These are phyloP conservation scores for Saccharomyces hybrid DNA, from an alignment of 1,139 yeast genomes.

Conservation along the genomic window DNA sequence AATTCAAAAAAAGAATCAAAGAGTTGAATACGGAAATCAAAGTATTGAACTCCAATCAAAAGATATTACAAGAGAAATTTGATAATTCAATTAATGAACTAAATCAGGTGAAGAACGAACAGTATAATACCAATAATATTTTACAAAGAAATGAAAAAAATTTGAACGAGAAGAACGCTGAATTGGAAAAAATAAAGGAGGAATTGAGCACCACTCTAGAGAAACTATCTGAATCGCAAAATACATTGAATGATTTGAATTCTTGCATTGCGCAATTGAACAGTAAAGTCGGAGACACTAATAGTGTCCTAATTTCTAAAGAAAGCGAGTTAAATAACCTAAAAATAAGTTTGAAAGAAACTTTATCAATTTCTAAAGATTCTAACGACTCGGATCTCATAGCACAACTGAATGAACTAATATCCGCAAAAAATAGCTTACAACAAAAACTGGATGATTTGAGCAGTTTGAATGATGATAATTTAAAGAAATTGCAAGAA, in stretches of 20 bases:
- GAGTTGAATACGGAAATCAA: slow-evolving; percentile 26
- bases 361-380: neutral
- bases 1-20: slow-evolving; percentile 17
- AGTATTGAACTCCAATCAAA: slow-evolving; percentile 29
- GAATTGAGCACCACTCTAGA: slow-evolving; percentile 5
- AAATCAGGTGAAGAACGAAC: slow-evolving; percentile 8
- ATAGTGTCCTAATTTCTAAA: neutral
- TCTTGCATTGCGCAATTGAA: neutral
- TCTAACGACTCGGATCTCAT: neutral
- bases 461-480: neutral
- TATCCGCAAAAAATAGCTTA: neutral
- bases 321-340: neutral
- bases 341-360: neutral
- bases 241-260: neutral
- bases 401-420: neutral
- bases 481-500: slow-evolving; percentile 18
- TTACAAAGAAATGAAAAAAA: slow-evolving; percentile 6
- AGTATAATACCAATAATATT: slow-evolving; percentile 3
- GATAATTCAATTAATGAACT: slow-evolving; percentile 17
- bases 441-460: neutral
- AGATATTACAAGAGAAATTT: slow-evolving; percentile 27
- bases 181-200: slow-evolving; percentile 2
- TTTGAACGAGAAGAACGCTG: slow-evolving; percentile 4
- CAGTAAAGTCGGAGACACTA: neutral
- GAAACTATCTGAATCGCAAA: neutral